Percentiles rank a stretch among this genome's conserved stretches.
Evolutionary conservation across 2,329 filamentous ascomycete species (phyloP).

Genomic region (Tolypocladium ophioglossoides): DNA sequence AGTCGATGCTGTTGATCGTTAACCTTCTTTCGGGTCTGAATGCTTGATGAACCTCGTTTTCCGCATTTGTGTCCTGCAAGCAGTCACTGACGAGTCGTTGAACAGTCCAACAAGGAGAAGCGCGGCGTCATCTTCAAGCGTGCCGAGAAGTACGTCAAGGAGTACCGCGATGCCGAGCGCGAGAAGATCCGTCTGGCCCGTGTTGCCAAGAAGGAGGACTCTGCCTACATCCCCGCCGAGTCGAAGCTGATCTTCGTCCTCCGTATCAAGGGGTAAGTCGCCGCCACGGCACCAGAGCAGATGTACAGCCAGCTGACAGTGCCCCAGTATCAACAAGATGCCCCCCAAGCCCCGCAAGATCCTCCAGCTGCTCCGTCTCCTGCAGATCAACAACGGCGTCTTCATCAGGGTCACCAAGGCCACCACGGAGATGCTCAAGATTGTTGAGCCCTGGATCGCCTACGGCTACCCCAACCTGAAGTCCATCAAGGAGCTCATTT

Average conservation of each 20-base stretch:
- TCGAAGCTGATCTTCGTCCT: conserved; percentile 94
- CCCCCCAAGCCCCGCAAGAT: conserved; percentile 99
- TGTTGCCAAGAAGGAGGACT: conserved; percentile 82
- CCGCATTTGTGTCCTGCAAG: conserved; percentile 7
- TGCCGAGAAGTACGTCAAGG: conserved; percentile 98
- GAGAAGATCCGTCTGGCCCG: conserved; percentile 94
- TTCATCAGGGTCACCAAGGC: conserved; percentile 98
- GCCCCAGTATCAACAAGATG: conserved; percentile 97
- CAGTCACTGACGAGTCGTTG: conserved; percentile 25
- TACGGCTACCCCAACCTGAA: conserved; percentile 99
- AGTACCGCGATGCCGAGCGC: conserved; percentile 96
- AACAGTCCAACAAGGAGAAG: conserved; percentile 96
- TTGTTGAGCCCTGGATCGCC: conserved; percentile 97
- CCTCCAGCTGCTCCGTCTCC: conserved; percentile 95
- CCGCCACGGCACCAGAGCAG: background rate
- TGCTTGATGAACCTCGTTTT: conserved; percentile 17
- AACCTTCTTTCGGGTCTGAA: conserved; percentile 99
- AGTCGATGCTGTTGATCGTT: conserved; percentile 94
- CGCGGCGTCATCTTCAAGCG: conserved; percentile 98
- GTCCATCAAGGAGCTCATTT: conserved; percentile 96
- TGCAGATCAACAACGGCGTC: conserved; percentile 99
- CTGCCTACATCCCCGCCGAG: conserved; percentile 90
- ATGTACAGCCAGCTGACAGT: conserved; percentile 1
- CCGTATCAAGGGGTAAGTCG: conserved; percentile 87
- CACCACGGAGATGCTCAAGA: conserved; percentile 91